Conservation (phyloP, 352 stramenopile genomes). For the Globisporangium parvum region DNA sequence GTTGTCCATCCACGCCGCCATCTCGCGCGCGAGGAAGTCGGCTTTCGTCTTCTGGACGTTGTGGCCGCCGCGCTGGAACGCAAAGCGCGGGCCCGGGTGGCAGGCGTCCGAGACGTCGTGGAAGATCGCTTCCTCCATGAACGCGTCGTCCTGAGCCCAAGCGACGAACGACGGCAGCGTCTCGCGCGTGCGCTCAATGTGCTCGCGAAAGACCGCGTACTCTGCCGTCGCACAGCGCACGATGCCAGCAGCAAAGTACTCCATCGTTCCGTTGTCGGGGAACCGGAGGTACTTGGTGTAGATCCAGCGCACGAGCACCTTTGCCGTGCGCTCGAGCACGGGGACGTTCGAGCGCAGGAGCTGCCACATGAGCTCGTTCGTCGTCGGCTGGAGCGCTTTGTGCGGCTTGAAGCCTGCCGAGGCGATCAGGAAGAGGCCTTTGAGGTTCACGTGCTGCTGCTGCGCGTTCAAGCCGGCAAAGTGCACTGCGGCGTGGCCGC, state of each 20-base stretch:
- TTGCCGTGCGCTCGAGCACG: constrained; percentile 5
- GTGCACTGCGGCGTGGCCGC: constrained; percentile 28
- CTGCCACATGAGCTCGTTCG: constrained; percentile 14
- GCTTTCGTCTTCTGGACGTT: constrained; percentile 80
- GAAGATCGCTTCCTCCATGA: constrained; percentile 60
- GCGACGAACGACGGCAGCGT: constrained; percentile 40
- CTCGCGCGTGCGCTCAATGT: constrained; percentile 22
- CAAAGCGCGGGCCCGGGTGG: constrained; percentile 30
- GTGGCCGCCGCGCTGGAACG: constrained; percentile 50
- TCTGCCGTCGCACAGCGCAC: constrained; percentile 42
- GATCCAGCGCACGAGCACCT: constrained; percentile 14
- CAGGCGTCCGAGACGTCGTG: constrained; percentile 27
- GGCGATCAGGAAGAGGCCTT: constrained; percentile 43
- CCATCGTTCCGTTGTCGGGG: constrained; percentile 23
- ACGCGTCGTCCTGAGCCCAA: constrained; percentile 49
- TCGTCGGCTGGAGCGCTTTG: constrained; percentile 19
- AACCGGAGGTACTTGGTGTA: constrained; percentile 48
- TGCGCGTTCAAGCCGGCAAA: constrained; percentile 34
- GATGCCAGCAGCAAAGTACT: constrained; percentile 58
- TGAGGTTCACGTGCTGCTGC: constrained; percentile 25
- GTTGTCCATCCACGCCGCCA: constrained; percentile 40
- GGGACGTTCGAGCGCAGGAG: constrained; percentile 19
- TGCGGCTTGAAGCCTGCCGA: constrained; percentile 47
- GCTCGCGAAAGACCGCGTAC: constrained; percentile 28
- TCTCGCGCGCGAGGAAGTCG: constrained; percentile 28